Percentiles rank a stretch among this genome's conserved stretches.
Evolutionary conservation across 2,329 filamentous ascomycete species (phyloP).

Genomic region (Beauveria brongniartii): DNA sequence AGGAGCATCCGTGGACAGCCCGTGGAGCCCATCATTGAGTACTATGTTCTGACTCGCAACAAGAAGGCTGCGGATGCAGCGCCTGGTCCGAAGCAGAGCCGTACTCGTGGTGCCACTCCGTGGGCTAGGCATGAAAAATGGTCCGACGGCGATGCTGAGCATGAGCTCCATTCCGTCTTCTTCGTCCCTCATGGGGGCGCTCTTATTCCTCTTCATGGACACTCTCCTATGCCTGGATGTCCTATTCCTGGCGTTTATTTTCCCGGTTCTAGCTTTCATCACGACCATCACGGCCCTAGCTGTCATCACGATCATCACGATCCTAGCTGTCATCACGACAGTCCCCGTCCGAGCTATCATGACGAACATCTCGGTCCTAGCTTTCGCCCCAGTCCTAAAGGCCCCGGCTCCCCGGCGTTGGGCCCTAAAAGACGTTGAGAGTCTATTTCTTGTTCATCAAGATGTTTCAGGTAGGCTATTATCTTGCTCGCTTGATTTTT

Average conservation of each 20-base stretch:
- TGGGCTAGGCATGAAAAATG: no score
- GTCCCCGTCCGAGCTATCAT: no score
- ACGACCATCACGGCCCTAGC: no score
- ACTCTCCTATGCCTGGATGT: not conserved
- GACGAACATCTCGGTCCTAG: no score
- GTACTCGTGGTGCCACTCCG: not conserved
- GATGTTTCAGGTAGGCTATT: no score
- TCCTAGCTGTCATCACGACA: not conserved
- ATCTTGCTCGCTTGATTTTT: no score
- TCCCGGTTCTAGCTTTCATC: not conserved
- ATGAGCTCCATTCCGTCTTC: not conserved
- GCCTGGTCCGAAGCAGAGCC: not conserved
- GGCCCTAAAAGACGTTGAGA: no score
- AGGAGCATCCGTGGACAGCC: not conserved
- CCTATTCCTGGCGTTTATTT: not conserved
- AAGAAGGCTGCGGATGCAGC: not conserved
- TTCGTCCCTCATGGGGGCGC: not conserved
- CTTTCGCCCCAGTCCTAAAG: no score
- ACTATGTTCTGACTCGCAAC: not conserved
- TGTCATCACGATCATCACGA: not conserved
- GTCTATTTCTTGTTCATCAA: no score
- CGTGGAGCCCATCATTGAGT: not conserved
- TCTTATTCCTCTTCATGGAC: no score
- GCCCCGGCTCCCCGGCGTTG: not conserved
- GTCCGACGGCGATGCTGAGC: no score